phyloP scores from a whole-genome alignment of 306 rosid genomes.

The Vicia sativa region DNA sequence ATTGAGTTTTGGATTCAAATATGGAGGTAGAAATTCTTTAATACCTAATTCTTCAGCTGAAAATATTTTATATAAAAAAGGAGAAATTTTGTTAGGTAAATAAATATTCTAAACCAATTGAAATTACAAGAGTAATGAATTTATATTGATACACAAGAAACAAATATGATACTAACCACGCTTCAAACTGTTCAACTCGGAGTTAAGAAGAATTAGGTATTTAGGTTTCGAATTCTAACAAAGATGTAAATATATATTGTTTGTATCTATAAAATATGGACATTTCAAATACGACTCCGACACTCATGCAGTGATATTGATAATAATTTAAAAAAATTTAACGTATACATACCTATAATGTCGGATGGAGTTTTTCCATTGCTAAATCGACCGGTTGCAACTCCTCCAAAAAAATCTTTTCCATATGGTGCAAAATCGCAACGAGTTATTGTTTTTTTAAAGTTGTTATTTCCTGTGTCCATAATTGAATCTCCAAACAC shows the following conservation, averaged over 20 bases:
- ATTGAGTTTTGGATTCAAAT: slow-evolving; percentile 52
- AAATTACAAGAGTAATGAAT: too few relatives aligned
- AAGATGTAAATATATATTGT: too few relatives aligned
- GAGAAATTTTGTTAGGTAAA: too few relatives aligned
- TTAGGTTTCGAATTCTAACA: background rate
- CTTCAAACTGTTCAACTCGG: too few relatives aligned
- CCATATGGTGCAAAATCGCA: slow-evolving; percentile 48
- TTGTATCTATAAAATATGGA: too few relatives aligned
- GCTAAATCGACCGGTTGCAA: slow-evolving; percentile 43
- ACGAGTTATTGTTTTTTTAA: slow-evolving; percentile 23
- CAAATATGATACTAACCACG: too few relatives aligned
- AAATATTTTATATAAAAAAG: background rate
- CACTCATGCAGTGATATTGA: too few relatives aligned
- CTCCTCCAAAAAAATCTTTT: slow-evolving; percentile 38
- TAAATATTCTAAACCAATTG: too few relatives aligned
- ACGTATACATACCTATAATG: slow-evolving; percentile 28
- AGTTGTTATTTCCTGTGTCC: slow-evolving; percentile 81
- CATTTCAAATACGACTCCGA: too few relatives aligned
- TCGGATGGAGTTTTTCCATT: slow-evolving; percentile 48
- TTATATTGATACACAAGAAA: too few relatives aligned
- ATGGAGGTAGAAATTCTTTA: slow-evolving; percentile 63
- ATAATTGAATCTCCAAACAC: slow-evolving; percentile 75
- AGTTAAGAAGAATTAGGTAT: too few relatives aligned
- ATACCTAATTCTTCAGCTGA: slow-evolving; percentile 68
- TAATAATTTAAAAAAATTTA: too few relatives aligned